Evolutionary conservation across 306 rosid species (phyloP).

Genomic region (Bauhinia variegata): DNA sequence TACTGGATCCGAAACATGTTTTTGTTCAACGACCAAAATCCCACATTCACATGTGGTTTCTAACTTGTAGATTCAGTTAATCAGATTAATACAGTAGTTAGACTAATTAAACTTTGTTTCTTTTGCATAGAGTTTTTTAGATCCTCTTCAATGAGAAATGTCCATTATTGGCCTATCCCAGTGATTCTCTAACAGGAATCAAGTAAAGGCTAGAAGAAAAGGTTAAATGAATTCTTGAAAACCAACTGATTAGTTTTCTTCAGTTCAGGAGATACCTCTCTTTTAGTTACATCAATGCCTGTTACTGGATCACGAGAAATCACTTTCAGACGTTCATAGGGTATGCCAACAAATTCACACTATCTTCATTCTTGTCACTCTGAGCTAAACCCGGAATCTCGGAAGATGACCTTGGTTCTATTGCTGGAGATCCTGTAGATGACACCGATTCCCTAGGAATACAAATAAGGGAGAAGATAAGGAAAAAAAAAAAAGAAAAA

Average conservation of each 20-base stretch:
- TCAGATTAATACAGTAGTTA: no score
- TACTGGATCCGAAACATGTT: no score
- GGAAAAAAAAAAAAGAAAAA: background rate
- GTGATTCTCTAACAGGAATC: slow-evolving; percentile 13
- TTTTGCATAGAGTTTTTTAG: background rate
- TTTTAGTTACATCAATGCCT: slow-evolving; percentile 71
- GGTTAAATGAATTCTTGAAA: background rate
- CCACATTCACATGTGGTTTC: no score
- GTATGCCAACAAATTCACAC: slow-evolving; percentile 38
- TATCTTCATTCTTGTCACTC: slow-evolving; percentile 44
- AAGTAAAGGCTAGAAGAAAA: background rate
- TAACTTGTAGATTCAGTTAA: no score
- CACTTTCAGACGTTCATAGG: slow-evolving; percentile 77
- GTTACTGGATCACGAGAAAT: slow-evolving; percentile 61
- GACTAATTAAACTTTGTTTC: background rate
- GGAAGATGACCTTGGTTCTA: slow-evolving; percentile 38
- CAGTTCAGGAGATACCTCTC: slow-evolving; percentile 70
- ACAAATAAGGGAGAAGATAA: background rate
- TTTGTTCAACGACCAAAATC: no score
- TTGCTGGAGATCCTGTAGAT: slow-evolving; percentile 48
- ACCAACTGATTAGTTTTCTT: slow-evolving; percentile 23
- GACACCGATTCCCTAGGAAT: slow-evolving; percentile 36
- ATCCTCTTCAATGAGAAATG: slow-evolving; percentile 1
- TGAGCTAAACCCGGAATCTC: slow-evolving; percentile 35
- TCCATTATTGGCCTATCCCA: slow-evolving; percentile 9